Percentiles rank a stretch among this genome's conserved stretches.
Evolutionary conservation across 495 filamentous ascomycete genomes (phyloP).

Genomic region (Evansstolkia leycettana): DNA sequence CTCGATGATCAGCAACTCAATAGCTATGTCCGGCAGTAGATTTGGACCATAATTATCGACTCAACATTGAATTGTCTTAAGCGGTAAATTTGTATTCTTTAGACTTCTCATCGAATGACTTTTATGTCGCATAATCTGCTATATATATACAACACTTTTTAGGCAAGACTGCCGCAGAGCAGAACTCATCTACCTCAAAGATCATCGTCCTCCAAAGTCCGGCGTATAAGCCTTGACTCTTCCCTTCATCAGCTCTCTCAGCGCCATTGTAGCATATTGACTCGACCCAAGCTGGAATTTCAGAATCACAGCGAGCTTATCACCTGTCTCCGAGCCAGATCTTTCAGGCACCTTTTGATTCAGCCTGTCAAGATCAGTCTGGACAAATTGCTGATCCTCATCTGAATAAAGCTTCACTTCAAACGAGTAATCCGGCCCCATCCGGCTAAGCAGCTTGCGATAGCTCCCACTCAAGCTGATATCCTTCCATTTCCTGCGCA

Average conservation of each 20-base stretch:
- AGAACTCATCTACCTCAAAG: no score
- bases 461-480: conserved; percentile 83
- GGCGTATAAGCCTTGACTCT: conserved; percentile 51
- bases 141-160: no score
- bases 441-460: conserved; percentile 65
- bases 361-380: conserved; percentile 64
- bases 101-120: no score
- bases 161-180: no score
- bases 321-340: conserved; percentile 4
- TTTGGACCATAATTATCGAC: no score
- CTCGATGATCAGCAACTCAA: no score
- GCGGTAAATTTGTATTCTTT: no score
- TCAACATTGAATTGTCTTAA: no score
- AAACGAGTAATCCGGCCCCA: conserved; percentile 42
- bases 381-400: conserved; percentile 72
- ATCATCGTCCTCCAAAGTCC: conserved; percentile 37
- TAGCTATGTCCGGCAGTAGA: no score
- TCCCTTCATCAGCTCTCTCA: conserved; percentile 75
- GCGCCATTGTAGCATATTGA: conserved; percentile 89
- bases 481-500: conserved; percentile 77
- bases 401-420: conserved; percentile 55
- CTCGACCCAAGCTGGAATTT: conserved; percentile 76
- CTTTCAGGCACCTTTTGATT: conserved; percentile 7
- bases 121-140: no score
- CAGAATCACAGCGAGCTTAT: conserved; percentile 69